Evolutionary conservation across 108 stramenopile genomes (phyloP).

Genomic region (Nannochloropsis oceanica): DNA sequence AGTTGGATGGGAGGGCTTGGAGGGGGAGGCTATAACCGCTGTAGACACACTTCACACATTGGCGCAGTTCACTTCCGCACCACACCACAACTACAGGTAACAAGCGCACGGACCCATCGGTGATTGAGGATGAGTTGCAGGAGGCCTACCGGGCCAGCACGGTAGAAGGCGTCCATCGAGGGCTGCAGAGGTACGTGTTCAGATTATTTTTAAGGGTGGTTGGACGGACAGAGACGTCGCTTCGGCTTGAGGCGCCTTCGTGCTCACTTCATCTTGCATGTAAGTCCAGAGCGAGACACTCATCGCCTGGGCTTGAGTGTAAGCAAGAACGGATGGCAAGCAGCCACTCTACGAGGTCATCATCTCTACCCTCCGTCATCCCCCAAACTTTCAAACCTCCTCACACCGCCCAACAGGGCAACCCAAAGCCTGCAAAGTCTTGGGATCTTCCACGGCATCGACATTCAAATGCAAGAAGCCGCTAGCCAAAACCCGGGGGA

Average conservation of each 20-base stretch:
- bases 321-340: too few relatives aligned
- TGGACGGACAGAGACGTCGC: too few relatives aligned
- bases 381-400: too few relatives aligned
- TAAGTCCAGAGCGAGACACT: too few relatives aligned
- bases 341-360: too few relatives aligned
- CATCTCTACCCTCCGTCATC: too few relatives aligned
- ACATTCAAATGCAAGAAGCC: neutral
- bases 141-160: slow-evolving; percentile 7
- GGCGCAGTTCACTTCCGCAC: neutral
- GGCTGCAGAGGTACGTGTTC: neutral
- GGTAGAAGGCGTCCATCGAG: slow-evolving; percentile 6
- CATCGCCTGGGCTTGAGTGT: too few relatives aligned
- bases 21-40: neutral
- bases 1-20: neutral
- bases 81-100: slow-evolving; percentile 1
- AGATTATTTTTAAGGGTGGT: too few relatives aligned
- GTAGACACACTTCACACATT: too few relatives aligned
- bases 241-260: too few relatives aligned
- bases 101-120: slow-evolving; percentile 8
- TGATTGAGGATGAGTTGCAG: slow-evolving; percentile 15
- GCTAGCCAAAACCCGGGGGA: neutral
- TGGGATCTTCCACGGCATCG: neutral
- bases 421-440: neutral
- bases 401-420: neutral
- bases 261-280: too few relatives aligned